Percentiles rank a stretch among this genome's conserved stretches.
Evolutionary conservation across 208 protist genomes (phyloP).

Genomic region (Kentomonas sorsogonicus): DNA sequence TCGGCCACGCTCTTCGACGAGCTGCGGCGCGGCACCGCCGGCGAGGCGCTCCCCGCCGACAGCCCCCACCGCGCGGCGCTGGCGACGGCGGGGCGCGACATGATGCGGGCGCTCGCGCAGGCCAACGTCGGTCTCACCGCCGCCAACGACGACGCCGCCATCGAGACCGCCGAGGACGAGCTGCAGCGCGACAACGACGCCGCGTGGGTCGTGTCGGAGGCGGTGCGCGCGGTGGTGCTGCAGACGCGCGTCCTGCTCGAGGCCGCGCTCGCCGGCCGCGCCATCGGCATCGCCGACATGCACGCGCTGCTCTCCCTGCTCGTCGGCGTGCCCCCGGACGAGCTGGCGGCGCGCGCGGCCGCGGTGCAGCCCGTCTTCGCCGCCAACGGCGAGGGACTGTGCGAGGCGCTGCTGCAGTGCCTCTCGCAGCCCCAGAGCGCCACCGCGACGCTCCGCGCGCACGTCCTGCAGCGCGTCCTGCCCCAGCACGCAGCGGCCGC

Average conservation of each 20-base stretch:
- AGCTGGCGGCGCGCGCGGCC: conserved; percentile 19
- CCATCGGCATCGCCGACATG: conserved; percentile 44
- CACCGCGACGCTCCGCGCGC: conserved; percentile 13
- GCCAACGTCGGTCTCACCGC: conserved; percentile 38
- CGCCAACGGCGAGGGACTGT: conserved; percentile 26
- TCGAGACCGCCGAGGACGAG: conserved; percentile 27
- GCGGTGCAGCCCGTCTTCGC: conserved; percentile 30
- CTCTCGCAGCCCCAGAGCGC: conserved; percentile 28
- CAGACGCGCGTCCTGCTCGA: conserved; percentile 46
- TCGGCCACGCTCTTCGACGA: conserved; percentile 33
- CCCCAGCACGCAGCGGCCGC: neutral
- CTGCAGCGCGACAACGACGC: conserved; percentile 30
- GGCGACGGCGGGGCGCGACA: conserved; percentile 12
- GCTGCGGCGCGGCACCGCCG: conserved; percentile 20
- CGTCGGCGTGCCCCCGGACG: conserved; percentile 24
- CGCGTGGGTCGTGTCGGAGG: conserved; percentile 49
- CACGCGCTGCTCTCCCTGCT: conserved; percentile 47
- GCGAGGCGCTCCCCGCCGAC: neutral
- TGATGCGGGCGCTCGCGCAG: conserved; percentile 36
- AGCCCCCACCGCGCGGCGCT: conserved; percentile 3
- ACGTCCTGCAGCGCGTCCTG: conserved; percentile 17
- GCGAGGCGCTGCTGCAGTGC: conserved; percentile 34
- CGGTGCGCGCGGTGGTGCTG: conserved; percentile 39
- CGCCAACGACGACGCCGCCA: conserved; percentile 14
- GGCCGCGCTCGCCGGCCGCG: conserved; percentile 42